A percentile compares a stretch with the other conserved stretches of the same genome.
Evolutionary conservation across 768 basidiomycete species (phyloP).

Genomic region (Tephrocybe sp.): DNA sequence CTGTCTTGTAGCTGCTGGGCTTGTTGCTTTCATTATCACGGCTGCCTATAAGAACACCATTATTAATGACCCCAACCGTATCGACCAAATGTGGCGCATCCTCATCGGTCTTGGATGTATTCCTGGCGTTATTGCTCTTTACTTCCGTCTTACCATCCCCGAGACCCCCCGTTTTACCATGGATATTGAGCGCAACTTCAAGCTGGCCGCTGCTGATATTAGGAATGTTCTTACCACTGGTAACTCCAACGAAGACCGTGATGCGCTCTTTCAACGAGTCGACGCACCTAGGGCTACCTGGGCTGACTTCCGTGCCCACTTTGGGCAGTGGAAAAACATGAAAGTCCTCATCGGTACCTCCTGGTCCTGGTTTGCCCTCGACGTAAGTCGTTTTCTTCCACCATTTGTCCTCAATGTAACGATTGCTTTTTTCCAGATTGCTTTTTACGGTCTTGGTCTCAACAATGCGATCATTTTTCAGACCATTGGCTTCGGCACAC

Average conservation of each 20-base stretch:
- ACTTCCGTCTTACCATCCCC: constrained; percentile 90
- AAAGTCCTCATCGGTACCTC: constrained; percentile 79
- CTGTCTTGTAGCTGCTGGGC: constrained; percentile 45
- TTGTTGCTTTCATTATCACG: constrained; percentile 63
- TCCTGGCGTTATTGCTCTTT: constrained; percentile 79
- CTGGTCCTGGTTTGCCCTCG: constrained; percentile 89
- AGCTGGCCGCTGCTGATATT: constrained; percentile 71
- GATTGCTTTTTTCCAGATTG: constrained; percentile 51
- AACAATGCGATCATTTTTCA: constrained; percentile 74
- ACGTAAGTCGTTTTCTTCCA: constrained; percentile 39
- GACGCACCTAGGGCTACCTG: constrained; percentile 62
- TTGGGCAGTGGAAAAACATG: constrained; percentile 69
- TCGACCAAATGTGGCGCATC: constrained; percentile 71
- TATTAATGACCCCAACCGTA: constrained; percentile 33
- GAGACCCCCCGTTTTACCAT: constrained; percentile 90
- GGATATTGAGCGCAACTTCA: constrained; percentile 85
- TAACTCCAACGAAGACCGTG: constrained; percentile 45
- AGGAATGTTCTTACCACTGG: constrained; percentile 52
- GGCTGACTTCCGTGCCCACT: constrained; percentile 67
- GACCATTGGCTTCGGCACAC: constrained; percentile 68
- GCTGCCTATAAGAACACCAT: constrained; percentile 64
- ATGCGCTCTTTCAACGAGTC: constrained; percentile 54
- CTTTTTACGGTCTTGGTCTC: constrained; percentile 85
- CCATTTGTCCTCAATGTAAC: neutral
- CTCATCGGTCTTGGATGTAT: constrained; percentile 86